Evolutionary conservation across 768 basidiomycete genomes (phyloP).

Genomic region (Kwoniella sp.): DNA sequence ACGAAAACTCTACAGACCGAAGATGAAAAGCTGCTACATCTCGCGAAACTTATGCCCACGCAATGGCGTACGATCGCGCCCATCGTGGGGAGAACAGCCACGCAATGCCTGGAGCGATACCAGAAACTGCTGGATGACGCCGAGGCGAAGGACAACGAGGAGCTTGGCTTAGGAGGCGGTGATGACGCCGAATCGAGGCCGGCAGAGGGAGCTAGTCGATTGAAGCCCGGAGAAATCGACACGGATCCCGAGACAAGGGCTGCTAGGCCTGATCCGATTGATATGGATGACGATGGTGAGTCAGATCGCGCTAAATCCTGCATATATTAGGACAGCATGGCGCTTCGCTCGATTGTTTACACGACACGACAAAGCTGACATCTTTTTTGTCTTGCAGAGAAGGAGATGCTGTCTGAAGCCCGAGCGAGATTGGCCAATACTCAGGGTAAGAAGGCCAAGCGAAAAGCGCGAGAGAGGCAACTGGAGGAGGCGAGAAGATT

Average conservation of each 20-base stretch:
- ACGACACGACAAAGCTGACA: slow-evolving; percentile 1
- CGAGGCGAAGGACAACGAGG: slow-evolving; percentile 93
- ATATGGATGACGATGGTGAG: slow-evolving; percentile 98
- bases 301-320: too few species aligned
- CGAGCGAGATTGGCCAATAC: slow-evolving; percentile 97
- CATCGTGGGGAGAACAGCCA: slow-evolving; percentile 95
- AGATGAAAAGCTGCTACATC: slow-evolving; percentile 95
- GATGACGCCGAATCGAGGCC: slow-evolving; percentile 73
- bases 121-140: slow-evolving; percentile 97
- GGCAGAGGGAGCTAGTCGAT: slow-evolving; percentile 81
- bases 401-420: slow-evolving; percentile 99
- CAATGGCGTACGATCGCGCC: slow-evolving; percentile 99
- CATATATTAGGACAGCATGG: too few species aligned
- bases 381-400: slow-evolving; percentile 63
- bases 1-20: too few species aligned
- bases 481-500: slow-evolving; percentile 92
- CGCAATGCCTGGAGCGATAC: slow-evolving; percentile 96
- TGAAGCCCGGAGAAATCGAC: slow-evolving; percentile 96
- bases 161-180: slow-evolving; percentile 85
- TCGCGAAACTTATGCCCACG: slow-evolving; percentile 98
- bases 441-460: slow-evolving; percentile 98
- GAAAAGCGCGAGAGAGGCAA: slow-evolving; percentile 95
- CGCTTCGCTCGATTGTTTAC: neutral
- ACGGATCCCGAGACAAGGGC: slow-evolving; percentile 99
- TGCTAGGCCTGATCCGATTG: slow-evolving; percentile 96